A percentile compares a stretch with the other conserved stretches of the same genome.
phyloP scores from a whole-genome alignment of 768 basidiomycete genomes.

The Tulasnella calospora region DNA sequence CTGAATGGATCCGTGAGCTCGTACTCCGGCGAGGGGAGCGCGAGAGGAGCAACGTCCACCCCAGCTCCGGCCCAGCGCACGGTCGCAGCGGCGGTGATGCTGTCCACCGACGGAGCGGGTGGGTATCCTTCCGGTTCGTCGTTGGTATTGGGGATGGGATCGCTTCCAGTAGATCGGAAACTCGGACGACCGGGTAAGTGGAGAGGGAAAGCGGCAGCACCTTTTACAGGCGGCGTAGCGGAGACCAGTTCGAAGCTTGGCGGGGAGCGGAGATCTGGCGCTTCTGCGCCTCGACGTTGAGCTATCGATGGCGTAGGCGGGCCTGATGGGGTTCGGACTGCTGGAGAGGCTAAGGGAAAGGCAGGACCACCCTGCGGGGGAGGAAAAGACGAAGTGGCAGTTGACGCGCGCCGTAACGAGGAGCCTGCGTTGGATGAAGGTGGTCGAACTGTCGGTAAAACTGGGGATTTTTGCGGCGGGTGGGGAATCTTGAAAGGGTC shows the following conservation, averaged over 20 bases:
- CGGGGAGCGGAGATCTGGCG: background rate
- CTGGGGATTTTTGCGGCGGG: conserved; percentile 47
- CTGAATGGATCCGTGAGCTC: conserved; percentile 90
- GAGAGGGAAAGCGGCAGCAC: background rate
- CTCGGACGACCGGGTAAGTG: background rate
- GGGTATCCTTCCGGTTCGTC: background rate
- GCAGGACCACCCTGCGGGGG: background rate
- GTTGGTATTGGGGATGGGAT: background rate
- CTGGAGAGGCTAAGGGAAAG: background rate
- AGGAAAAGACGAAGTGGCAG: background rate
- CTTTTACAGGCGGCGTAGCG: background rate
- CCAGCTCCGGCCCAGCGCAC: conserved; percentile 82
- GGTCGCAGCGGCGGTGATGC: conserved; percentile 55
- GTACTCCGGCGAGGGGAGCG: conserved; percentile 84
- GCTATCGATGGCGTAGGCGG: background rate
- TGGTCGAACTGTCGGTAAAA: conserved; percentile 30
- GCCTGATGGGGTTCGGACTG: background rate
- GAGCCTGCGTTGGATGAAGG: conserved; percentile 28
- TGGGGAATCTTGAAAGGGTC: conserved; percentile 45
- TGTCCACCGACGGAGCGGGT: background rate
- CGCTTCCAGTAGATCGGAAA: background rate
- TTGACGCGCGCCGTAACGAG: background rate
- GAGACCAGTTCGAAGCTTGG: background rate
- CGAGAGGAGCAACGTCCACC: conserved; percentile 78
- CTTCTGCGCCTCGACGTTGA: background rate